Conservation (phyloP, 1,284 basidiomycete species). For the Thecaphora thlaspeos region DNA sequence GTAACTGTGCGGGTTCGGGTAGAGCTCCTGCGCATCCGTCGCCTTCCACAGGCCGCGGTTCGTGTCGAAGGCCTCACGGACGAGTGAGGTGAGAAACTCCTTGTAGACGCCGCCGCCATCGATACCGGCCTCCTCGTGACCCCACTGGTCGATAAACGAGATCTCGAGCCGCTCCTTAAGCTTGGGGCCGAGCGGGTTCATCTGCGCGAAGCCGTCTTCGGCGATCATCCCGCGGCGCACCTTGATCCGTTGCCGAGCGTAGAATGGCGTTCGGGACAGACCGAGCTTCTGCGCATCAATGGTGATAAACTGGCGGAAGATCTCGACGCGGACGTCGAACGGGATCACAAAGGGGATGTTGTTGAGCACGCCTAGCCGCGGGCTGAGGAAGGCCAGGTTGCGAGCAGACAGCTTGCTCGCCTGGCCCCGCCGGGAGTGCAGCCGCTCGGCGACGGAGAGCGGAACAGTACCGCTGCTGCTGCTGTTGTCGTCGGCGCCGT, state of each 20-base stretch:
- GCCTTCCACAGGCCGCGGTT: constrained; percentile 90
- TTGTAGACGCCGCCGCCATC: constrained; percentile 98
- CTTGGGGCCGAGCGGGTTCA: constrained; percentile 69
- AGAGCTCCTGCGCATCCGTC: constrained; percentile 86
- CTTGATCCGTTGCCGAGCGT: constrained; percentile 60
- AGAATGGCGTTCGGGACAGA: constrained; percentile 11
- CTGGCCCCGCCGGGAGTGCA: background rate
- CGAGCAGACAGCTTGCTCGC: constrained; percentile 60
- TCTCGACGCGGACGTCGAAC: constrained; percentile 82
- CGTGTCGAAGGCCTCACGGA: constrained; percentile 88
- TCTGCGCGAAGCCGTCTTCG: constrained; percentile 76
- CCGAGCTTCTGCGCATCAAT: constrained; percentile 35
- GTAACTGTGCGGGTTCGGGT: constrained; percentile 76
- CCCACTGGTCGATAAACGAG: constrained; percentile 85
- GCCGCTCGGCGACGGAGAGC: background rate
- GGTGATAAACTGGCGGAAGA: constrained; percentile 64
- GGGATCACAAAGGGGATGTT: constrained; percentile 96
- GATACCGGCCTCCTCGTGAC: constrained; percentile 81
- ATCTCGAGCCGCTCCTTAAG: constrained; percentile 81
- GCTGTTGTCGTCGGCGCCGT: too few species aligned
- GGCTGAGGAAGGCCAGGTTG: constrained; percentile 72
- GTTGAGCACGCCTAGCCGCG: constrained; percentile 84
- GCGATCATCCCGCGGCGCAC: constrained; percentile 76
- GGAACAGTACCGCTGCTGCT: too few species aligned
- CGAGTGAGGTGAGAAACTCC: constrained; percentile 79